Evolutionary conservation across 2,329 filamentous ascomycete genomes (phyloP).

Genomic region (Penicillium thymicola): DNA sequence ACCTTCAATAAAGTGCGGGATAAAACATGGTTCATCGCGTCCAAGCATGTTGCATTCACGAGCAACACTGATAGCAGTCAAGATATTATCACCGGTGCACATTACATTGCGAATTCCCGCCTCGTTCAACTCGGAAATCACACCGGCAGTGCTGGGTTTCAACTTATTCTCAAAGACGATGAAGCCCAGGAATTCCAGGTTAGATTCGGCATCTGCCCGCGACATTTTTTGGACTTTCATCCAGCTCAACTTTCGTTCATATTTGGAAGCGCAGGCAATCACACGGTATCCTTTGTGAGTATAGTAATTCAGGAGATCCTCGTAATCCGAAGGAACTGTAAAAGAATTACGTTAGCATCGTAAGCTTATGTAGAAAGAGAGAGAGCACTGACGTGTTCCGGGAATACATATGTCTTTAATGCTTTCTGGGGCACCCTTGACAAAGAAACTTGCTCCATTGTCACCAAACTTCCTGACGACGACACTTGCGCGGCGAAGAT

Average conservation of each 20-base stretch:
- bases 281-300: conserved; percentile 95
- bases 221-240: conserved; percentile 93
- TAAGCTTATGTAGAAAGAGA: background rate
- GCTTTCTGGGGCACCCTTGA: conserved; percentile 94
- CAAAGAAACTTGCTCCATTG: conserved; percentile 80
- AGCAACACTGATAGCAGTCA: conserved; percentile 94
- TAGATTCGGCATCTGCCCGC: conserved; percentile 76
- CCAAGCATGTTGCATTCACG: conserved; percentile 84
- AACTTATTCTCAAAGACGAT: conserved; percentile 99
- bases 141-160: conserved; percentile 77
- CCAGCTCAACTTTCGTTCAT: conserved; percentile 85
- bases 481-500: conserved; percentile 87
- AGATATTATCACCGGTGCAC: conserved; percentile 97
- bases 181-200: conserved; percentile 86
- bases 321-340: conserved; percentile 78
- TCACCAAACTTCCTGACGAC: conserved; percentile 85
- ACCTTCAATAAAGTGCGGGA: conserved; percentile 82
- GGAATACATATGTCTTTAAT: conserved; percentile 89
- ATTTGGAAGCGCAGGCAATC: conserved; percentile 89
- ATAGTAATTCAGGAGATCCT: conserved; percentile 83
- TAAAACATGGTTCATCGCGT: conserved; percentile 80
- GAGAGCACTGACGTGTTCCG: conserved; percentile 64
- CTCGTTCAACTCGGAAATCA: conserved; percentile 75
- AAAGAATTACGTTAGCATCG: conserved; percentile 2
- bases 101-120: conserved; percentile 88